Percentiles rank a stretch among this genome's conserved stretches.
These are phyloP conservation scores for Alopecurus myosuroides DNA, from an alignment of 176 grass and related monocot genomes.

Conservation along the genomic window DNA sequence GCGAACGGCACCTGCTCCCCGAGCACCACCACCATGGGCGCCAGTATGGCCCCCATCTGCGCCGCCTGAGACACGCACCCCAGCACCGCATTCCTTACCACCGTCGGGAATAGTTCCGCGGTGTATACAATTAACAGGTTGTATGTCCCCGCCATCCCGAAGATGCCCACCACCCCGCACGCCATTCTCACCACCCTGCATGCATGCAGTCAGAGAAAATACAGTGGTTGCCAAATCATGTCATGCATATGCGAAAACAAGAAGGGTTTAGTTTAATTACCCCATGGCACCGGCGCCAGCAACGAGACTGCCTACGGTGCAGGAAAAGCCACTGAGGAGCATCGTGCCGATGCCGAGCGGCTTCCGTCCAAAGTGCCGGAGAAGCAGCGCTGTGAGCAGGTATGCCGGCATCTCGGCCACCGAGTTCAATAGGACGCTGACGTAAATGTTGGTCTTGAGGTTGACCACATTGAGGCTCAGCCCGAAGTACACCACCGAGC, in stretches of 20 bases:
- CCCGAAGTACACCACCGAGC: neutral
- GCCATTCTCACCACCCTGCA: slow-evolving; percentile 54
- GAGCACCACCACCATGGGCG: slow-evolving; percentile 72
- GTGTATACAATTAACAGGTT: slow-evolving; percentile 86
- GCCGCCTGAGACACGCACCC: slow-evolving; percentile 59
- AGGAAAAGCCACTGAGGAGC: slow-evolving; percentile 64
- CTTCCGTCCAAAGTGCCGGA: slow-evolving; percentile 40
- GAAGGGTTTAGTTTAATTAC: neutral
- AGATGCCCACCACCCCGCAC: slow-evolving; percentile 74
- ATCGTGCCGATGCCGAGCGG: slow-evolving; percentile 40
- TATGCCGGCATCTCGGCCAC: slow-evolving; percentile 54
- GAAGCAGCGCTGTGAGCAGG: slow-evolving; percentile 26
- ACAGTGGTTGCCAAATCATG: neutral
- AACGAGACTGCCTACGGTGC: slow-evolving; percentile 46
- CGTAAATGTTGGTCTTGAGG: slow-evolving; percentile 78
- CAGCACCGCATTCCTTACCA: slow-evolving; percentile 74
- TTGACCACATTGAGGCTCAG: slow-evolving; percentile 94
- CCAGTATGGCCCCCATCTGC: slow-evolving; percentile 78
- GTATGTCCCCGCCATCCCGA: slow-evolving; percentile 83
- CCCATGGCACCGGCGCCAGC: slow-evolving; percentile 28
- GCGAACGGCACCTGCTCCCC: slow-evolving; percentile 65
- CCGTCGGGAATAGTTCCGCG: slow-evolving; percentile 81
- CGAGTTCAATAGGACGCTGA: slow-evolving; percentile 58
- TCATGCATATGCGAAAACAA: neutral
- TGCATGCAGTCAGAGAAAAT: neutral